Evolutionary conservation across 2,329 filamentous ascomycete species (phyloP).

Genomic region (Apiospora sp.): DNA sequence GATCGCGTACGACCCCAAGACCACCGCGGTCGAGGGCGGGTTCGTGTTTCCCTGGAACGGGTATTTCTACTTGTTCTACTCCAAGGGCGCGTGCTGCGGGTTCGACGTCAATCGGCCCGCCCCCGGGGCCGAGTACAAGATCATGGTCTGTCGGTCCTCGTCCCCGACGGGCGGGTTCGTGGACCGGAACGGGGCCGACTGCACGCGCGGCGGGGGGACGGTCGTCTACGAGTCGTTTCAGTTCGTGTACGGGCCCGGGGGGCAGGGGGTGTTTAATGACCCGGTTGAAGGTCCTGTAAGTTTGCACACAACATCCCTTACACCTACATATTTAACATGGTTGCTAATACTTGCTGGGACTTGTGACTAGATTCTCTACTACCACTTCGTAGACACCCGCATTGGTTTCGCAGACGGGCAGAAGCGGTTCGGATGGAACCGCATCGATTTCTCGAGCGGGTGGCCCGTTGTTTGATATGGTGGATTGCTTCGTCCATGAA

Average conservation of each 20-base stretch:
- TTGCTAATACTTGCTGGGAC: not conserved
- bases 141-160: conserved; percentile 68
- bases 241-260: conserved; percentile 68
- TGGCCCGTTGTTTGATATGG: conserved; percentile 51
- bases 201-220: conserved; percentile 64
- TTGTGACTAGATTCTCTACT: not conserved
- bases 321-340: no score
- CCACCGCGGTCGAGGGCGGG: conserved; percentile 63
- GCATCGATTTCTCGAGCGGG: conserved; percentile 49
- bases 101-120: conserved; percentile 61
- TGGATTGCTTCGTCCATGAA: not conserved
- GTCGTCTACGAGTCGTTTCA: conserved; percentile 64
- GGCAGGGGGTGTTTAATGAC: conserved; percentile 65
- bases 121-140: conserved; percentile 69
- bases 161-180: conserved; percentile 62
- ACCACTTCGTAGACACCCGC: conserved; percentile 53
- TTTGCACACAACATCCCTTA: no score
- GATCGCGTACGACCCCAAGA: conserved; percentile 60
- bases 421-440: conserved; percentile 56
- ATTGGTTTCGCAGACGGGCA: conserved; percentile 58
- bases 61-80: conserved; percentile 73
- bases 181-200: conserved; percentile 61
- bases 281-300: conserved; percentile 55
- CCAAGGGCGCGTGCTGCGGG: conserved; percentile 67
- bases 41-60: conserved; percentile 62